A percentile compares a stretch with the other conserved stretches of the same genome.
Conservation (phyloP, 1,139 yeast species). For the Geotrichum carabidarum region DNA sequence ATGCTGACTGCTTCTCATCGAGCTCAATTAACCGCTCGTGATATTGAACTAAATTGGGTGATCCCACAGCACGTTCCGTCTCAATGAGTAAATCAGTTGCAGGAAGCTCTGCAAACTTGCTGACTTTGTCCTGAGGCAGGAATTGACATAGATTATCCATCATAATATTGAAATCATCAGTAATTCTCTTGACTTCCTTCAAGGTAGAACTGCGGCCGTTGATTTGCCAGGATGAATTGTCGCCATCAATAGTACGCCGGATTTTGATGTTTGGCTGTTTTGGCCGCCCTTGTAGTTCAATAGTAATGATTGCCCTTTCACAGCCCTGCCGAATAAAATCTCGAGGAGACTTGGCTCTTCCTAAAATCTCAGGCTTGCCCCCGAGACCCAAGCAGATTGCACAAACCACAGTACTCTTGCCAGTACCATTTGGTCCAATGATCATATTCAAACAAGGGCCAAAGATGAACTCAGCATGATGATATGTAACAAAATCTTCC, state of each 20-base stretch:
- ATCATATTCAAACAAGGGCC: slow-evolving; percentile 88
- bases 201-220: slow-evolving; percentile 47
- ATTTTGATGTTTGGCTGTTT: slow-evolving; percentile 40
- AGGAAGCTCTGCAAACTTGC: slow-evolving; percentile 79
- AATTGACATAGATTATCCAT: slow-evolving; percentile 90
- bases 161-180: slow-evolving; percentile 57
- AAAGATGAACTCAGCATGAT: slow-evolving; percentile 66
- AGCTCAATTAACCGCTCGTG: slow-evolving; percentile 55
- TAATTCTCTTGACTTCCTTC: slow-evolving; percentile 40
- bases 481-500: slow-evolving; percentile 76
- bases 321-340: slow-evolving; percentile 78
- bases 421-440: slow-evolving; percentile 96
- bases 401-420: slow-evolving; percentile 89
- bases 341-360: slow-evolving; percentile 62
- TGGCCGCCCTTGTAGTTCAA: slow-evolving; percentile 52
- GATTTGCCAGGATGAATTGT: slow-evolving; percentile 48
- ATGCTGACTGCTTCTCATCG: slow-evolving; percentile 40
- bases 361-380: slow-evolving; percentile 72
- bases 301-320: slow-evolving; percentile 52
- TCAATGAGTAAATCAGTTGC: slow-evolving; percentile 71
- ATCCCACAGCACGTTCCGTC: slow-evolving; percentile 76
- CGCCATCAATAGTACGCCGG: slow-evolving; percentile 41
- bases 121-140: slow-evolving; percentile 91
- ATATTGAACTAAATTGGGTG: slow-evolving; percentile 50
- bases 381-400: slow-evolving; percentile 89